phyloP scores from a whole-genome alignment of 2,329 filamentous ascomycete species.

The Colletotrichum karsti region DNA sequence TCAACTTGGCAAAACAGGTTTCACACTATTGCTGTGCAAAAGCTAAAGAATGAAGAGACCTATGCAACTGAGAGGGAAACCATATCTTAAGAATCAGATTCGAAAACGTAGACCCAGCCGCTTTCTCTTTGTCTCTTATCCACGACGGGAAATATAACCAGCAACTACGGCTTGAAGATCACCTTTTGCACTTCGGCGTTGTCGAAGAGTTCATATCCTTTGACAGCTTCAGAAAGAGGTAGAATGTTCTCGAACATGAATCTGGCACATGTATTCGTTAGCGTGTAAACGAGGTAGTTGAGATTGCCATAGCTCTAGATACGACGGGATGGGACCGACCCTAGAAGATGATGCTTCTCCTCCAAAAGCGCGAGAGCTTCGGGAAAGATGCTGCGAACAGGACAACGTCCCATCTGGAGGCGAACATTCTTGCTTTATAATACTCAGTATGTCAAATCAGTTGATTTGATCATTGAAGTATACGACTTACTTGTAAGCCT shows the following conservation, averaged over 20 bases:
- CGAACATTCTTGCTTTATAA: constrained; percentile 72
- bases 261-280: constrained; percentile 48
- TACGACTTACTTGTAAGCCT: constrained; percentile 66
- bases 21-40: no score
- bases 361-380: constrained; percentile 71
- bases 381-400: constrained; percentile 75
- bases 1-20: no score
- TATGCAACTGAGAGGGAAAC: no score
- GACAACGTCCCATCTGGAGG: constrained; percentile 80
- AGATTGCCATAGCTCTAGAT: no score
- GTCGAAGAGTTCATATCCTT: constrained; percentile 77
- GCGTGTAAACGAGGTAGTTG: no score
- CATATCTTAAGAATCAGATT: no score
- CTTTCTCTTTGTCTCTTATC: no score
- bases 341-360: constrained; percentile 71
- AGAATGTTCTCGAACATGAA: constrained; percentile 82
- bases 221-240: constrained; percentile 70
- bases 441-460: neutral
- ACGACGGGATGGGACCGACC: constrained; percentile 47
- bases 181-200: constrained; percentile 75
- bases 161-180: no score
- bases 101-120: no score
- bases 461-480: no score
- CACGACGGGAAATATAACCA: no score
- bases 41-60: no score